A percentile compares a stretch with the other conserved stretches of the same genome.
Evolutionary conservation across 495 filamentous ascomycete species (phyloP).

Genomic region (Aspergillus avenaceus): DNA sequence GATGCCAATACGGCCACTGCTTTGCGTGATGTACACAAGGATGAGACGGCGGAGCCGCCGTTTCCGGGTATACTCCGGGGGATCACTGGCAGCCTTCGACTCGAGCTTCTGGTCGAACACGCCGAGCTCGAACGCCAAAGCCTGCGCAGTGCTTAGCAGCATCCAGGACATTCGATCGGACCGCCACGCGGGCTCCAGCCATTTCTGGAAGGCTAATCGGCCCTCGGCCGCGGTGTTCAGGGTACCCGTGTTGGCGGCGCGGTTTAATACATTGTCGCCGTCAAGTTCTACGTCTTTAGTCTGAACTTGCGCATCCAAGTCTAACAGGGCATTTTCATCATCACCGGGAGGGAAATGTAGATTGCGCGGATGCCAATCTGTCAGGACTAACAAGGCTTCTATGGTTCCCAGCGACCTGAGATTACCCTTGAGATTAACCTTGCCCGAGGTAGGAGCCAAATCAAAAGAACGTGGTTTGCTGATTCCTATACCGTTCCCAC

Average conservation of each 20-base stretch:
- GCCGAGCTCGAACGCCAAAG: slow-evolving; percentile 87
- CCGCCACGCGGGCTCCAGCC: slow-evolving; percentile 94
- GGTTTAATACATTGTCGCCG: slow-evolving; percentile 23
- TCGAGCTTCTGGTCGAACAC: slow-evolving; percentile 84
- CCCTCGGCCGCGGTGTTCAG: slow-evolving; percentile 52
- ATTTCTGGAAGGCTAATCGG: slow-evolving; percentile 74
- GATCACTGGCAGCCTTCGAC: slow-evolving; percentile 42
- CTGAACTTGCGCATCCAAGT: slow-evolving; percentile 42
- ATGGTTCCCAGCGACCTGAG: slow-evolving; percentile 88
- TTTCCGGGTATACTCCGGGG: slow-evolving; percentile 66
- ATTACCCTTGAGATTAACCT: slow-evolving; percentile 58
- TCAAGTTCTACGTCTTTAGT: slow-evolving; percentile 35
- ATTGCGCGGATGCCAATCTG: slow-evolving; percentile 94
- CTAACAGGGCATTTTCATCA: slow-evolving; percentile 59
- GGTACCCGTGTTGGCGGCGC: too few relatives aligned
- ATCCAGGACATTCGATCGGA: slow-evolving; percentile 99
- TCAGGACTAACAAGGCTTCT: slow-evolving; percentile 87
- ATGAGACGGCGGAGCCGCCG: slow-evolving; percentile 80
- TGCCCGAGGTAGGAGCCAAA: slow-evolving; percentile 54
- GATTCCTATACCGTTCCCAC: slow-evolving; percentile 78
- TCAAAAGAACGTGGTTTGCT: slow-evolving; percentile 60
- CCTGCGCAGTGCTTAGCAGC: slow-evolving; percentile 84
- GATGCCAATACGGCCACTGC: slow-evolving; percentile 86
- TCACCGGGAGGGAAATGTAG: slow-evolving; percentile 93
- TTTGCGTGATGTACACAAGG: slow-evolving; percentile 84